phyloP scores from a whole-genome alignment of 805 yeast species.

The Pichia exigua region DNA sequence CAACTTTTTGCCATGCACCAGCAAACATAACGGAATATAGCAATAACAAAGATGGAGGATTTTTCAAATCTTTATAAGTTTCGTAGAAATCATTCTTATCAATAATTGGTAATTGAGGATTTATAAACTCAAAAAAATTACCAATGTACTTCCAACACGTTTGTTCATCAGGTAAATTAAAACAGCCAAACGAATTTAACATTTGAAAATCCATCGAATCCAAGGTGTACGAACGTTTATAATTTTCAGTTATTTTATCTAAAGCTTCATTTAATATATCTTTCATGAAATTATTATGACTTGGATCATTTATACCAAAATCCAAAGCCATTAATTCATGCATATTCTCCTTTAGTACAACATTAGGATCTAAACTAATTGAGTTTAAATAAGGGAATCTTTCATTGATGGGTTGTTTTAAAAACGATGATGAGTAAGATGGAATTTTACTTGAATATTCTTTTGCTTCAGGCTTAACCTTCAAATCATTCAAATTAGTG shows the following conservation, averaged over 20 bases:
- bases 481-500: constrained; percentile 3
- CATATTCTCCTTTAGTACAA: constrained; percentile 18
- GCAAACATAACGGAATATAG: constrained; percentile 57
- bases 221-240: constrained; percentile 18
- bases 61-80: constrained; percentile 45
- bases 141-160: constrained; percentile 55
- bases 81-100: constrained; percentile 55
- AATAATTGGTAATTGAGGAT: constrained; percentile 62
- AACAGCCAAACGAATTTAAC: constrained; percentile 60
- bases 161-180: constrained; percentile 56
- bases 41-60: constrained; percentile 56
- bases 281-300: constrained; percentile 19
- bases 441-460: constrained; percentile 4
- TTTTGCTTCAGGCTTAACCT: not conserved
- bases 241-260: constrained; percentile 12
- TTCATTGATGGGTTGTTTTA: constrained; percentile 19
- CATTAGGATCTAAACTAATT: constrained; percentile 17
- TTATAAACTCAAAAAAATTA: constrained; percentile 53
- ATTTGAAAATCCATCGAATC: constrained; percentile 49
- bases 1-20: constrained; percentile 54
- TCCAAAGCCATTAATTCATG: constrained; percentile 9
- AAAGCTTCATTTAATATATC: constrained; percentile 15
- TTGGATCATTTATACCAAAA: constrained; percentile 2
- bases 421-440: constrained; percentile 3
- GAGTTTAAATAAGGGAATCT: constrained; percentile 20